Percentiles rank a stretch among this genome's conserved stretches.
phyloP scores from a whole-genome alignment of 1,139 yeast species.

The Blastobotrys aristatus region DNA sequence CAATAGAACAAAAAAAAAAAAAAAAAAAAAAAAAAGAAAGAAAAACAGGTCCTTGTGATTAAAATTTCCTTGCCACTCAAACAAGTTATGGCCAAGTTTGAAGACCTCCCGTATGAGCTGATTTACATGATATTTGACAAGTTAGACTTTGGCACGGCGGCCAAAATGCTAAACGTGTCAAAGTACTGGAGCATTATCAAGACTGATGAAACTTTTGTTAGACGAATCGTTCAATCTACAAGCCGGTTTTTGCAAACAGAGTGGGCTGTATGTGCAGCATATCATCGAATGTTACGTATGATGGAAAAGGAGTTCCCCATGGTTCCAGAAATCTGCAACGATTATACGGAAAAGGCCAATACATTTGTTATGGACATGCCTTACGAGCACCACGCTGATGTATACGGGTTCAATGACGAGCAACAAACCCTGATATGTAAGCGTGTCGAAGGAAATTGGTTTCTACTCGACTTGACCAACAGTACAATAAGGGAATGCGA shows the following conservation, averaged over 20 bases:
- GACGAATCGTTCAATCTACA: neutral
- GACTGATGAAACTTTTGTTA: neutral
- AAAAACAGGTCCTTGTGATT: too few relatives aligned
- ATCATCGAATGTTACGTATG: neutral
- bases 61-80: too few relatives aligned
- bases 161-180: neutral
- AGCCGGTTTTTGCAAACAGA: neutral
- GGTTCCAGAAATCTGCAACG: neutral
- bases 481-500: neutral
- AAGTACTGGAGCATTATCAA: neutral
- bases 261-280: neutral
- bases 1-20: too few relatives aligned
- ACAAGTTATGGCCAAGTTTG: constrained; percentile 1
- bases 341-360: neutral
- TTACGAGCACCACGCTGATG: constrained; percentile 7
- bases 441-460: constrained; percentile 7
- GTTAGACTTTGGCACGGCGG: neutral
- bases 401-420: neutral
- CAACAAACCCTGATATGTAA: neutral
- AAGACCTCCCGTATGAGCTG: constrained; percentile 3
- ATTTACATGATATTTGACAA: neutral
- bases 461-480: neutral
- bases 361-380: constrained; percentile 5
- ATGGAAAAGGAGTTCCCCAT: neutral
- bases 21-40: too few relatives aligned